These are phyloP conservation scores for Plasmodium gallinaceum DNA, from an alignment of 169 alveolate species.

Conservation along the genomic window DNA sequence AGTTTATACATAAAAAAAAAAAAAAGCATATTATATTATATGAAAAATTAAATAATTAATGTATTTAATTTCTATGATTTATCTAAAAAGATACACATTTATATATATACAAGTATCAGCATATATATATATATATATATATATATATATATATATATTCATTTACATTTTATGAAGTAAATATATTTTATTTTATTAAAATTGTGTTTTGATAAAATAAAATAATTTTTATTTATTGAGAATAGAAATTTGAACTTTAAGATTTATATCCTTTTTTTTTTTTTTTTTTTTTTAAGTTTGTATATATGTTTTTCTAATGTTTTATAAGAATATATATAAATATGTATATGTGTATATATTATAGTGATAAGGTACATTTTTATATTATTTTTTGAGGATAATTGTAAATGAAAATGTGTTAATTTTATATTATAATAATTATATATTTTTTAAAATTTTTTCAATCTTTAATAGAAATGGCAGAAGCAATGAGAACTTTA, in stretches of 20 bases:
- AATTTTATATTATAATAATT: neutral
- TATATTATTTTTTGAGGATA: neutral
- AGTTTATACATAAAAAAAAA: conserved; percentile 79
- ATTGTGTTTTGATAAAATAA: too few species aligned
- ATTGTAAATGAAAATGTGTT: neutral
- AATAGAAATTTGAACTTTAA: too few species aligned
- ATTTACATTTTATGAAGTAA: neutral
- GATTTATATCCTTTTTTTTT: too few species aligned
- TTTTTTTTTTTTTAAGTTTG: too few species aligned
- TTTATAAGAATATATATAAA: neutral
- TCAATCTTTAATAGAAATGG: conserved; percentile 80
- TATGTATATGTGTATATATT: conserved; percentile 1
- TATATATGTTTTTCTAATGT: neutral
- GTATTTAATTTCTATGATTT: neutral
- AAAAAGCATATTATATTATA: neutral
- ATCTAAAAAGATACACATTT: neutral
- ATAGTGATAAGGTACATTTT: neutral
- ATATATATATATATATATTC: neutral
- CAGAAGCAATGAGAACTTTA: conserved; percentile 86
- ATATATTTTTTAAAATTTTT: neutral
- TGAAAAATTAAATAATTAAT: neutral
- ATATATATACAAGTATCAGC: too few species aligned
- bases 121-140: neutral
- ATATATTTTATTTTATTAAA: too few species aligned
- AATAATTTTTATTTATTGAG: too few species aligned